phyloP scores from a whole-genome alignment of 306 rosid species.

The Inga laurina region DNA sequence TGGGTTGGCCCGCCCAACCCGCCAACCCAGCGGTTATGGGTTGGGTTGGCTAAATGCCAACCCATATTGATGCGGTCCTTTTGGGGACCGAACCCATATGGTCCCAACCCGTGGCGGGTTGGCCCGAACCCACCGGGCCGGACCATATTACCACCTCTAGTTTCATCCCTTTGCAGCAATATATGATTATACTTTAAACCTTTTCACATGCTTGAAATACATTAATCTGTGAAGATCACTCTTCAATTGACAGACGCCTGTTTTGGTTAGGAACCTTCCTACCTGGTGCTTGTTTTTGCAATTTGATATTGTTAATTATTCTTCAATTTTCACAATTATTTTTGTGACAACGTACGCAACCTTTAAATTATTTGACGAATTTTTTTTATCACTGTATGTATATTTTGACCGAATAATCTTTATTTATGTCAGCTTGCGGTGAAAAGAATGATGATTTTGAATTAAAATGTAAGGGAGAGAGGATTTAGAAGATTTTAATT shows the following conservation, averaged over 20 bases:
- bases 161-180: conserved; percentile 36
- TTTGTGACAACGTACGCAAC: neutral
- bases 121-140: too few species aligned
- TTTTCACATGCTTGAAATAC: conserved; percentile 48
- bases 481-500: neutral
- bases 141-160: too few species aligned
- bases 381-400: neutral
- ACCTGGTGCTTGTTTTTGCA: neutral
- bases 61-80: too few species aligned
- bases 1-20: too few species aligned
- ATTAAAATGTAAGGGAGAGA: neutral
- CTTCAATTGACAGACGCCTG: neutral
- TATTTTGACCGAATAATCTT: neutral
- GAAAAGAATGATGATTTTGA: neutral
- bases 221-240: neutral
- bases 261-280: neutral
- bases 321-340: too few species aligned
- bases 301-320: too few species aligned
- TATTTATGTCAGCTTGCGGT: neutral
- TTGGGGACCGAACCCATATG: too few species aligned
- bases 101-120: too few species aligned
- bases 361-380: too few species aligned
- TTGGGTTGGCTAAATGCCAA: too few species aligned
- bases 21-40: too few species aligned
- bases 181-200: conserved; percentile 27